Conservation (phyloP, 352 stramenopile species). For the Elongisporangium senticosum region DNA sequence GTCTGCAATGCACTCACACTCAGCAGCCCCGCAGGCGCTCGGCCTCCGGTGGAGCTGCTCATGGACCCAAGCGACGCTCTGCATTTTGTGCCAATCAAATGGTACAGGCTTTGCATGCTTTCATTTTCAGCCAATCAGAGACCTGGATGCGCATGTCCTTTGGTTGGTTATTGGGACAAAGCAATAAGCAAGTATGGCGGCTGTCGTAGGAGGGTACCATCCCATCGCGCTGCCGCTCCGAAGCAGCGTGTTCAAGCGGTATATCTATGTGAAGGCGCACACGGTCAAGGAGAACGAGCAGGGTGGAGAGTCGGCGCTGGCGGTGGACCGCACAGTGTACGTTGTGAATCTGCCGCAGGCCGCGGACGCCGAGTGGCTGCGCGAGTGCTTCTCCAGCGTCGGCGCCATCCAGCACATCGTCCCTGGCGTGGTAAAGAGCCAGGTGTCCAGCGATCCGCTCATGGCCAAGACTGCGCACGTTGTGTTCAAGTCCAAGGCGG, state of each 20-base stretch:
- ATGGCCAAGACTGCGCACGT: conserved; percentile 47
- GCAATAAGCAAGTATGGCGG: conserved; percentile 11
- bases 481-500: conserved; percentile 65
- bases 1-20: not conserved
- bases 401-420: conserved; percentile 65
- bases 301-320: conserved; percentile 37
- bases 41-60: not conserved
- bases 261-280: conserved; percentile 79
- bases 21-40: not conserved
- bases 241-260: conserved; percentile 52
- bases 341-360: conserved; percentile 58
- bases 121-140: conserved; percentile 1
- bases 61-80: not conserved
- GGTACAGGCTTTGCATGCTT: not conserved
- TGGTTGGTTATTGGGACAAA: conserved; percentile 1
- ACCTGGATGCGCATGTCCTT: not conserved
- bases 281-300: conserved; percentile 31
- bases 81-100: not conserved
- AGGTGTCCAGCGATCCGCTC: conserved; percentile 15
- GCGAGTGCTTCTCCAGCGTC: conserved; percentile 35
- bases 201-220: conserved; percentile 59
- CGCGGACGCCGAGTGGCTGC: conserved; percentile 51
- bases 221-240: conserved; percentile 63
- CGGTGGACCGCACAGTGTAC: conserved; percentile 62
- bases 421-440: conserved; percentile 5